A percentile compares a stretch with the other conserved stretches of the same genome.
phyloP scores from a whole-genome alignment of 2,329 filamentous ascomycete genomes.

The Parasarocladium wereldwijsianum region DNA sequence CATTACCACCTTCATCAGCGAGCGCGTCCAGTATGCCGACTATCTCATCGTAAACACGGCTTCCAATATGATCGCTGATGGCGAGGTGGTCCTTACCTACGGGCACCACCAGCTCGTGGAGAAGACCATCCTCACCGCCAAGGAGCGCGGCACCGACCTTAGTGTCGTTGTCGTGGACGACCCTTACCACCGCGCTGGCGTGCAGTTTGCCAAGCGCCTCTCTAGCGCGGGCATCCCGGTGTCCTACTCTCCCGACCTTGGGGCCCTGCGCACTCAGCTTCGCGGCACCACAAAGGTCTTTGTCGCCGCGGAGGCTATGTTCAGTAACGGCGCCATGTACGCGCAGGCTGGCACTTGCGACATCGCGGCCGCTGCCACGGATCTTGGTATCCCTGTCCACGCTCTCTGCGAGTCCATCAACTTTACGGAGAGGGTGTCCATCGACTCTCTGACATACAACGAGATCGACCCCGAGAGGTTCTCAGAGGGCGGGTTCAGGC shows the following conservation, averaged over 20 bases:
- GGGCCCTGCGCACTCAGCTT: conserved; percentile 61
- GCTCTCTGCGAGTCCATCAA: conserved; percentile 92
- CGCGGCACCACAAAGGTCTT: conserved; percentile 56
- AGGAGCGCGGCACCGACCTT: conserved; percentile 57
- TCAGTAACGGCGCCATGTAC: conserved; percentile 85
- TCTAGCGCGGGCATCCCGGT: conserved; percentile 55
- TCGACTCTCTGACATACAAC: conserved; percentile 88
- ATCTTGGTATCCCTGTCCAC: conserved; percentile 64
- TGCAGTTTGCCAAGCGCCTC: conserved; percentile 53
- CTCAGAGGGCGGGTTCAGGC: conserved; percentile 35
- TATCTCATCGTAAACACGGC: conserved; percentile 71
- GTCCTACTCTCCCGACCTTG: conserved; percentile 63
- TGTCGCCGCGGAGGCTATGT: conserved; percentile 87
- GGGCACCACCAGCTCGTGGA: conserved; percentile 78
- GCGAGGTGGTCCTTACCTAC: conserved; percentile 72
- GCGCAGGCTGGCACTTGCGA: conserved; percentile 77
- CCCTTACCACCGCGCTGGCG: conserved; percentile 35
- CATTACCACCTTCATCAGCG: conserved; percentile 81
- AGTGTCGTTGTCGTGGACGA: conserved; percentile 74
- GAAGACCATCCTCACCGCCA: conserved; percentile 61
- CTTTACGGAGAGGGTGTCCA: conserved; percentile 71
- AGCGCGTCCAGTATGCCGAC: conserved; percentile 78
- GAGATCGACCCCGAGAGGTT: conserved; percentile 70
- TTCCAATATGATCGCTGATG: conserved; percentile 58
- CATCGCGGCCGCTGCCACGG: conserved; percentile 68